Conservation (phyloP, 306 rosid genomes). For the Dryas alaskensis region DNA sequence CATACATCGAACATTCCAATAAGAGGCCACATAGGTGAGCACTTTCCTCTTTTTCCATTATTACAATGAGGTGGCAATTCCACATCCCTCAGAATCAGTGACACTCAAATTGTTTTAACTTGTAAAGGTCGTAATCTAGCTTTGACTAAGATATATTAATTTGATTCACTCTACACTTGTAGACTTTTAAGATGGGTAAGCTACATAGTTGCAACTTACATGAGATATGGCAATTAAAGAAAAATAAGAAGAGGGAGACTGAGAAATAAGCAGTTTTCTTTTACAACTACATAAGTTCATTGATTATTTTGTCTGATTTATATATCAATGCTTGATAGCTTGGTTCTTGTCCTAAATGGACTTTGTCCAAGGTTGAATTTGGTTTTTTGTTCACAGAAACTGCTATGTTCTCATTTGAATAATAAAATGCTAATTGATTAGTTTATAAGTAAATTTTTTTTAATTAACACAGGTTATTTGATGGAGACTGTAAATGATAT, state of each 20-base stretch:
- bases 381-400: constrained; percentile 7
- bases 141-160: too few species aligned
- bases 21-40: not conserved
- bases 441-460: not conserved
- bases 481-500: constrained; percentile 50
- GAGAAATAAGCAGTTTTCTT: not conserved
- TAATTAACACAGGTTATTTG: constrained; percentile 63
- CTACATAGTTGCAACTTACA: too few species aligned
- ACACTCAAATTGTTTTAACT: too few species aligned
- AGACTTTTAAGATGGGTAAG: too few species aligned
- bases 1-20: not conserved
- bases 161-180: too few species aligned
- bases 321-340: not conserved
- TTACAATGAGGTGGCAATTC: not conserved
- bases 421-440: not conserved
- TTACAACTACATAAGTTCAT: not conserved
- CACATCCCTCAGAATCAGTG: not conserved
- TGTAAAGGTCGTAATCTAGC: too few species aligned
- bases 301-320: not conserved
- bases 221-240: too few species aligned
- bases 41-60: not conserved
- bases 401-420: constrained; percentile 7
- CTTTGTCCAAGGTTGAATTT: constrained; percentile 4
- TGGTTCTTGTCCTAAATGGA: not conserved
- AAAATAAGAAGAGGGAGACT: not conserved